Evolutionary conservation across 2,329 filamentous ascomycete species (phyloP).

Genomic region (Dactylellina leptospora): DNA sequence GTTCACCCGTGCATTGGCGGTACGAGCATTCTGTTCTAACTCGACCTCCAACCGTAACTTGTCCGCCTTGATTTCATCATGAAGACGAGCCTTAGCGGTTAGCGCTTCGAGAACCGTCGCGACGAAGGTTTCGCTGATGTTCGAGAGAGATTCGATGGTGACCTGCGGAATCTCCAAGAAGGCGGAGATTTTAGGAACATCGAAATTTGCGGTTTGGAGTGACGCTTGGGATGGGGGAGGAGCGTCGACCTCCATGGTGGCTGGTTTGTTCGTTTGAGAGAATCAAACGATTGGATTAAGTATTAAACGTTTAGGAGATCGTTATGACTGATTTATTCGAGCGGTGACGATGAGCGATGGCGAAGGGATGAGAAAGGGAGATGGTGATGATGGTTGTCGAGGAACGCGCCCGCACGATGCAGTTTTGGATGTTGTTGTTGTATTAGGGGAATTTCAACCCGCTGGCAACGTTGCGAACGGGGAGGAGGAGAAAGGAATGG

Average conservation of each 20-base stretch:
- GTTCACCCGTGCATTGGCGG: slow-evolving; percentile 81
- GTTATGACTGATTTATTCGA: background rate
- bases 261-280: background rate
- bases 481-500: slow-evolving; percentile 30
- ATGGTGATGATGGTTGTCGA: slow-evolving; percentile 12
- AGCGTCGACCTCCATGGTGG: slow-evolving; percentile 50
- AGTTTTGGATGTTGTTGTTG: slow-evolving; percentile 41
- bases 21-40: slow-evolving; percentile 86
- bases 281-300: background rate
- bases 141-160: slow-evolving; percentile 53
- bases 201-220: slow-evolving; percentile 29
- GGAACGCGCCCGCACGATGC: slow-evolving; percentile 51
- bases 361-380: background rate
- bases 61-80: slow-evolving; percentile 81
- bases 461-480: slow-evolving; percentile 29
- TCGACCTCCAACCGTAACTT: slow-evolving; percentile 92
- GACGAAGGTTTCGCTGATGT: slow-evolving; percentile 76
- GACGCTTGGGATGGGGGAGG: slow-evolving; percentile 46
- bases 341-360: slow-evolving; percentile 4
- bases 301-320: slow-evolving; percentile 25
- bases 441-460: slow-evolving; percentile 27
- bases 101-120: slow-evolving; percentile 77
- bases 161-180: slow-evolving; percentile 56
- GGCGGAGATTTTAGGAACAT: slow-evolving; percentile 56
- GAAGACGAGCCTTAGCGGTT: slow-evolving; percentile 79